Evolutionary conservation across 805 yeast species (phyloP).

Genomic region (Yamadazyma tumulicola): DNA sequence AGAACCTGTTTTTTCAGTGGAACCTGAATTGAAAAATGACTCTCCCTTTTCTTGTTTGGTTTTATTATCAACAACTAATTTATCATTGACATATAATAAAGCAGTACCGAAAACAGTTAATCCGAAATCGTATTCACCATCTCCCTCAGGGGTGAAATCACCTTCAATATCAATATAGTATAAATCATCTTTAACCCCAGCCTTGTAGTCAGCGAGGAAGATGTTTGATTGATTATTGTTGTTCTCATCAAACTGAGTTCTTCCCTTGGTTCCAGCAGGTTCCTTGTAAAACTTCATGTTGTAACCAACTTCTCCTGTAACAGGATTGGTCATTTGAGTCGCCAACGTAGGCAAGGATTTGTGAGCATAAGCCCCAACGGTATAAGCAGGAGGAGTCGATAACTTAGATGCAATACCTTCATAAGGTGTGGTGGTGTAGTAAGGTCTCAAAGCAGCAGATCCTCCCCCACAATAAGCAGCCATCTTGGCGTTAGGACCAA

Average conservation of each 20-base stretch:
- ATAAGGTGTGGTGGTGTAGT: constrained; percentile 26
- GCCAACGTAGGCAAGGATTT: constrained; percentile 27
- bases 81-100: constrained; percentile 48
- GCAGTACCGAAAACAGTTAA: constrained; percentile 53
- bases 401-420: constrained; percentile 19
- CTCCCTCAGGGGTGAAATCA: constrained; percentile 41
- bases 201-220: constrained; percentile 20
- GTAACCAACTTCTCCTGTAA: constrained; percentile 21
- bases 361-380: constrained; percentile 30
- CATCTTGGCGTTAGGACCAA: constrained; percentile 31
- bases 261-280: constrained; percentile 13
- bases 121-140: constrained; percentile 52
- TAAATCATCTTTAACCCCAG: constrained; percentile 17
- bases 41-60: constrained; percentile 48
- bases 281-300: constrained; percentile 20
- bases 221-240: constrained; percentile 15
- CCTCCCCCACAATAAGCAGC: constrained; percentile 35
- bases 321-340: constrained; percentile 17
- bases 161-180: constrained; percentile 46
- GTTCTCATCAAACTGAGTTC: constrained; percentile 17
- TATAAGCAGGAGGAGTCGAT: constrained; percentile 19
- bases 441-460: constrained; percentile 26
- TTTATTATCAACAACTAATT: constrained; percentile 53
- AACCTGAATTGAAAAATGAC: constrained; percentile 47
- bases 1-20: constrained; percentile 44